These are phyloP conservation scores for Solanum chmielewskii DNA, from an alignment of 257 asterid genomes.

Conservation along the genomic window DNA sequence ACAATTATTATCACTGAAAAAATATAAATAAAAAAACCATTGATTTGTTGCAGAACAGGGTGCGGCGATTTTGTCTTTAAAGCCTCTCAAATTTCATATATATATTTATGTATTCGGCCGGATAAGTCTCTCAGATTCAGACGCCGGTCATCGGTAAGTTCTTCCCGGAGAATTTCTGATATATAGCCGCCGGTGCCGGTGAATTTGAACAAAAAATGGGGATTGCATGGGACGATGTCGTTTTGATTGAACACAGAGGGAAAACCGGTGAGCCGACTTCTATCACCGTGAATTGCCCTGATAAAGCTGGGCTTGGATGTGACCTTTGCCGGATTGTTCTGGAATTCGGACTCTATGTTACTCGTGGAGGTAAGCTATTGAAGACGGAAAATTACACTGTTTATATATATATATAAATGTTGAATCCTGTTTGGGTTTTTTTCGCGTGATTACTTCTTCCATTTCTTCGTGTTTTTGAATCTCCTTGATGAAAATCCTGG, in stretches of 20 bases:
- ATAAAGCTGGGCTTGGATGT: constrained; percentile 43
- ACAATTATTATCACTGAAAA: neutral
- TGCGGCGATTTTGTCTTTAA: neutral
- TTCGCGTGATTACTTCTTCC: neutral
- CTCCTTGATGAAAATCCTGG: neutral
- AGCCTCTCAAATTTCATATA: neutral
- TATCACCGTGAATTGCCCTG: constrained; percentile 41
- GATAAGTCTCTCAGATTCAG: neutral
- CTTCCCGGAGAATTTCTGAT: neutral
- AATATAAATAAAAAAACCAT: neutral
- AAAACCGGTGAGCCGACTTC: constrained; percentile 28
- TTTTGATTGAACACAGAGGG: constrained; percentile 23
- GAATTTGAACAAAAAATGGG: constrained; percentile 12
- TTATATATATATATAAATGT: neutral
- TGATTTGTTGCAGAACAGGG: neutral
- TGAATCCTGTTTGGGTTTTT: neutral
- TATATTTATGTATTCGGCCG: neutral
- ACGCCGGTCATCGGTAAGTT: neutral
- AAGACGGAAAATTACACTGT: neutral
- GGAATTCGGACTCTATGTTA: constrained; percentile 34
- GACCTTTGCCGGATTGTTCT: constrained; percentile 32
- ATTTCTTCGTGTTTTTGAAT: neutral
- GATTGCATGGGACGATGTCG: constrained; percentile 36
- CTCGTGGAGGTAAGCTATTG: constrained; percentile 20
- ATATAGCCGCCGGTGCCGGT: neutral